phyloP scores from a whole-genome alignment of 108 stramenopile species.

The Ochromonas danica region DNA sequence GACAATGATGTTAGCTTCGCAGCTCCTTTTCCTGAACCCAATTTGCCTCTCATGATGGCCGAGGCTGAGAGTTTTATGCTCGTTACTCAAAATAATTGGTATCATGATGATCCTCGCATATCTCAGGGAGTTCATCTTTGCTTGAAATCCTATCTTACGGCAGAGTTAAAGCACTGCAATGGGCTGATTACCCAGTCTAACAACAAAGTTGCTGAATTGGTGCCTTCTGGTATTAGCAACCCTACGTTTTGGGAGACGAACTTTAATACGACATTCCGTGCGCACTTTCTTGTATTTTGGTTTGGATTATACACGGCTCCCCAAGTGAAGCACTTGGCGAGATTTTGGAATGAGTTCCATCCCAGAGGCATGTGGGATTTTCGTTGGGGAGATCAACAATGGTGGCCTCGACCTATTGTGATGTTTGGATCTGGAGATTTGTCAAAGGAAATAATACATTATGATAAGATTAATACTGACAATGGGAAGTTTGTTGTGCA shows the following conservation, averaged over 20 bases:
- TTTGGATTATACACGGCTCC: constrained; percentile 8
- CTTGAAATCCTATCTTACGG: not conserved
- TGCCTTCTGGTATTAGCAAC: not conserved
- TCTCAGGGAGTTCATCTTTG: not conserved
- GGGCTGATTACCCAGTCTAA: not conserved
- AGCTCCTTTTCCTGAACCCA: constrained; percentile 13
- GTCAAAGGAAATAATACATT: not conserved
- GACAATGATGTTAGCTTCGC: constrained; percentile 19
- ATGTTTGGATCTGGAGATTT: constrained; percentile 1
- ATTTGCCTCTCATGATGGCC: not conserved
- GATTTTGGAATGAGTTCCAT: constrained; percentile 20
- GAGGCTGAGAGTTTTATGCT: not conserved
- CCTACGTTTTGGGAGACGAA: not conserved
- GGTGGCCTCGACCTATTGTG: constrained; percentile 18
- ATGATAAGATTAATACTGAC: not conserved
- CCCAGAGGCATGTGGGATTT: constrained; percentile 28
- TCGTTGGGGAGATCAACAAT: constrained; percentile 25
- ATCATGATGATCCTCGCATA: constrained; percentile 3
- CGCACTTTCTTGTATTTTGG: constrained; percentile 2
- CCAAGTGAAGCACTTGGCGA: not conserved
- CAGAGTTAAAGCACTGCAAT: not conserved
- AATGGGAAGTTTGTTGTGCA: constrained; percentile 9
- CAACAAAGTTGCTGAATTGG: not conserved
- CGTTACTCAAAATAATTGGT: not conserved
- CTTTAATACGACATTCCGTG: not conserved